These are phyloP conservation scores for Aspergillus sergii DNA, from an alignment of 2,329 filamentous ascomycete species.

Conservation along the genomic window DNA sequence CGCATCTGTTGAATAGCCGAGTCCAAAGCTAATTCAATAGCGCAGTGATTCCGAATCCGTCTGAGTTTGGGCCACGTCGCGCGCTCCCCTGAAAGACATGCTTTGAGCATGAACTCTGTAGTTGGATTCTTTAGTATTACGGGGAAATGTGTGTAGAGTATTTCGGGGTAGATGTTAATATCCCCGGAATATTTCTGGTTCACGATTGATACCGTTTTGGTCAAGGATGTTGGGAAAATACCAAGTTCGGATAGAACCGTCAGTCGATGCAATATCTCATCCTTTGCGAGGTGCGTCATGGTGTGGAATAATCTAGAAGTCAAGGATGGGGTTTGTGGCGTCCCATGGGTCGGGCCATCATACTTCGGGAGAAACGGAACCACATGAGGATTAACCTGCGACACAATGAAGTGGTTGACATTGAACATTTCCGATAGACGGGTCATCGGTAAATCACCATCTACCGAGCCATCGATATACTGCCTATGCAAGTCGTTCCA, in stretches of 20 bases:
- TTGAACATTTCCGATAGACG: slow-evolving; percentile 94
- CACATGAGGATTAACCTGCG: slow-evolving; percentile 93
- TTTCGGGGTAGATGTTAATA: slow-evolving; percentile 87
- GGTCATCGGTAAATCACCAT: slow-evolving; percentile 91
- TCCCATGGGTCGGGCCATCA: slow-evolving; percentile 49
- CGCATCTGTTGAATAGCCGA: slow-evolving; percentile 44
- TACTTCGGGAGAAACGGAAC: slow-evolving; percentile 81
- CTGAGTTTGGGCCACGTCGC: slow-evolving; percentile 92
- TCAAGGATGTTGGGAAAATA: slow-evolving; percentile 75
- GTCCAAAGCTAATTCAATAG: slow-evolving; percentile 78
- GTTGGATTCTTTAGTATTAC: slow-evolving; percentile 82
- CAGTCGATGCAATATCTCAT: slow-evolving; percentile 78
- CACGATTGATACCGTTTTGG: slow-evolving; percentile 77
- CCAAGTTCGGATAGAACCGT: slow-evolving; percentile 79
- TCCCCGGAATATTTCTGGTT: slow-evolving; percentile 92
- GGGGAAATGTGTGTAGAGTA: slow-evolving; percentile 73
- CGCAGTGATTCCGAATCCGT: slow-evolving; percentile 81
- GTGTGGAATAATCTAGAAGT: slow-evolving; percentile 63
- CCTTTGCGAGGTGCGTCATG: slow-evolving; percentile 72
- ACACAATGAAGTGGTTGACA: slow-evolving; percentile 97
- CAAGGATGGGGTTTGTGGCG: slow-evolving; percentile 32
- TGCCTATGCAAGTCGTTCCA: slow-evolving; percentile 85
- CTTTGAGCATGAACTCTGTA: slow-evolving; percentile 79
- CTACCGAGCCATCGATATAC: slow-evolving; percentile 94
- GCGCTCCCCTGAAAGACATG: slow-evolving; percentile 75